Conservation (phyloP, 148 eudicot species). For the Pharnaceum exiguum region DNA sequence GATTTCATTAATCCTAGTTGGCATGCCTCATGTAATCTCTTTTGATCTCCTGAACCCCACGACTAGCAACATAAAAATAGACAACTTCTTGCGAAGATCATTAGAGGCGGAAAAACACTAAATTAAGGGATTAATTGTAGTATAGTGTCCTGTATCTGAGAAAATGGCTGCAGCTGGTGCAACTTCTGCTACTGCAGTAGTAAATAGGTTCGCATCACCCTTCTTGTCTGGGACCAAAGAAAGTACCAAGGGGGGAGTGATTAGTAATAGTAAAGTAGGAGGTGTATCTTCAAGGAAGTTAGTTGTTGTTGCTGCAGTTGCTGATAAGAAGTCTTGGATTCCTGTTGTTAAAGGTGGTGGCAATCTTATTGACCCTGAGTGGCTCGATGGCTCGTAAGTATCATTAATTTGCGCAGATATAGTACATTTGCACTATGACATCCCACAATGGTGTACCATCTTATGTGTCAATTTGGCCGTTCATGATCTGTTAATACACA, state of each 20-base stretch:
- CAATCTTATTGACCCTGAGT: conserved; percentile 83
- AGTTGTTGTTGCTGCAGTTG: conserved; percentile 55
- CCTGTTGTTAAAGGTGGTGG: conserved; percentile 82
- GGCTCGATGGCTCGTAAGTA: conserved; percentile 99
- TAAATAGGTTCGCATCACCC: conserved; percentile 70
- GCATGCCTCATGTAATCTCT: conserved; percentile 35
- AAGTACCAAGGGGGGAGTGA: conserved; percentile 27
- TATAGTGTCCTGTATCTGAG: no score
- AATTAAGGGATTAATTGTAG: no score
- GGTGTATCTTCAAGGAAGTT: conserved; percentile 35
- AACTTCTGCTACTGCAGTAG: conserved; percentile 57
- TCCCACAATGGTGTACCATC: no score
- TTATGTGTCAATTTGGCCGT: no score
- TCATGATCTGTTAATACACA: no score
- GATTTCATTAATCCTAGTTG: conserved; percentile 81
- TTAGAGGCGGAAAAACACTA: background rate
- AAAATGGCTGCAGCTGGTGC: conserved; percentile 48
- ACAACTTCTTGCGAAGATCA: conserved; percentile 7
- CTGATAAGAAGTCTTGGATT: conserved; percentile 88
- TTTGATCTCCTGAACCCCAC: conserved; percentile 42
- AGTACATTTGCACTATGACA: no score
- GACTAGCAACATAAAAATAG: conserved; percentile 2
- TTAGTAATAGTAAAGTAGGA: conserved; percentile 22
- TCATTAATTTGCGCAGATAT: no score
- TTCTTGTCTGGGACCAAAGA: conserved; percentile 65